These are phyloP conservation scores for Debaryomyces coudertii DNA, from an alignment of 1,139 yeast species.

Conservation along the genomic window DNA sequence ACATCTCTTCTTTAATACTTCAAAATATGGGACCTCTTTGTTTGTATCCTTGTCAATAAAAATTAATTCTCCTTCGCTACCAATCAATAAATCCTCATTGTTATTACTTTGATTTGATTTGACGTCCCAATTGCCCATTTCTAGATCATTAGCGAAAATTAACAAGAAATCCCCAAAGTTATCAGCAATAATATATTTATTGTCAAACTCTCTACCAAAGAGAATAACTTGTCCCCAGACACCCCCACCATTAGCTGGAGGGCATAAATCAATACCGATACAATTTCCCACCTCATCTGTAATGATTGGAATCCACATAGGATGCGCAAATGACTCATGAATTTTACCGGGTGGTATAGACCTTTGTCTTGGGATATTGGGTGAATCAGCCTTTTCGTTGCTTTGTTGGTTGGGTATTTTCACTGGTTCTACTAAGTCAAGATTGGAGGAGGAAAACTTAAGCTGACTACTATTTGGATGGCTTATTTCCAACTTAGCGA, in stretches of 20 bases:
- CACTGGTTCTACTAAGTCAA: slow-evolving; percentile 14
- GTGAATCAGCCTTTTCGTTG: background rate
- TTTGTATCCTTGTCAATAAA: slow-evolving; percentile 54
- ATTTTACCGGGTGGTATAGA: slow-evolving; percentile 76
- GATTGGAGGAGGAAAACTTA: slow-evolving; percentile 16
- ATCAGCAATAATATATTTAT: slow-evolving; percentile 75
- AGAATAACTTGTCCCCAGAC: slow-evolving; percentile 81
- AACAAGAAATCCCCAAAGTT: slow-evolving; percentile 86
- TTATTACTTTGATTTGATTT: slow-evolving; percentile 51
- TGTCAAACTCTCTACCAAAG: slow-evolving; percentile 89
- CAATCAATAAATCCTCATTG: slow-evolving; percentile 58
- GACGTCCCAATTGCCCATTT: slow-evolving; percentile 72
- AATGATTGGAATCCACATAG: slow-evolving; percentile 87
- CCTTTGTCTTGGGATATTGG: slow-evolving; percentile 57
- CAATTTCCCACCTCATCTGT: slow-evolving; percentile 91
- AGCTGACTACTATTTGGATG: slow-evolving; percentile 25
- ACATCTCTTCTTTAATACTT: slow-evolving; percentile 52
- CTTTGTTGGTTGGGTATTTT: slow-evolving; percentile 8
- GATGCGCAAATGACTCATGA: slow-evolving; percentile 77
- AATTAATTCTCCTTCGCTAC: slow-evolving; percentile 71
- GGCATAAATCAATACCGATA: slow-evolving; percentile 85
- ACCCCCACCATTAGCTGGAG: slow-evolving; percentile 65
- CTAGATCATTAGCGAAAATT: slow-evolving; percentile 81
- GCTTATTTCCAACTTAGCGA: slow-evolving; percentile 30
- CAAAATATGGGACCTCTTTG: slow-evolving; percentile 63